Base-by-base conservation (phyloP, 139 green algal species). In the Dunaliella sp. region DNA sequence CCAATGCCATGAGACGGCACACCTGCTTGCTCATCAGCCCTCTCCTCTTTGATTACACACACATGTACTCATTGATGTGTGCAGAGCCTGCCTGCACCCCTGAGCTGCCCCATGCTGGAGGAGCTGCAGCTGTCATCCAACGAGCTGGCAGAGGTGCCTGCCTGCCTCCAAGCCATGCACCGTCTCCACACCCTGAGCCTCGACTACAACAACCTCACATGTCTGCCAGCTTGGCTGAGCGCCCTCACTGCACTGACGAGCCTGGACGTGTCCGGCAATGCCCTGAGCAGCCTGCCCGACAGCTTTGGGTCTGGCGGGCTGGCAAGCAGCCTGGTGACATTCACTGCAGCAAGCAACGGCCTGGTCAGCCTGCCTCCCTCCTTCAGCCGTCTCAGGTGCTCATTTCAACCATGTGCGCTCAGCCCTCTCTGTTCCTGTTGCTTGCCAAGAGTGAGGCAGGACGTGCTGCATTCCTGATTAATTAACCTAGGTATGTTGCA, bases 231-330 rank as follows among this genome's bases (percentile, higher is more conserved):
- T 31, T 74, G 37, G 12, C 34, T 92, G 38, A 65, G 37, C 59
- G n/a, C 32, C 36, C 78, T 90, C 37, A 72, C 77, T 0, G 7
- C 35, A 0, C 88, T 92, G 7, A 89, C 87, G 25, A 83, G 87
- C 32, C 83, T 93, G 25, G 90, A 92, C 48, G 36, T 90, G 35
- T 88, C 86, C 59, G 89, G 93, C 78, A 95, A 95, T 83, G 25
- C 33, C 21, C 89, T 95, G 37, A 34, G 79, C 25, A 36, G 1
- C n/a, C 89, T 96, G 77, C 93, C 93, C 0, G 38, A 81, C n/a
- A 38, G 16, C 48, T 65, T 65, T 7, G 48, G 48, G 48, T 16
- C 16, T 65, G 48, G 7, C 16, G 48, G 7, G n/a, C n/a, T 81
- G n/a, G n/a, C 30, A 22, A 12, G 12, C 30, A 38, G n/a, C 30